phyloP scores from a whole-genome alignment of 2,329 filamentous ascomycete genomes.

The Fusarium sp. region DNA sequence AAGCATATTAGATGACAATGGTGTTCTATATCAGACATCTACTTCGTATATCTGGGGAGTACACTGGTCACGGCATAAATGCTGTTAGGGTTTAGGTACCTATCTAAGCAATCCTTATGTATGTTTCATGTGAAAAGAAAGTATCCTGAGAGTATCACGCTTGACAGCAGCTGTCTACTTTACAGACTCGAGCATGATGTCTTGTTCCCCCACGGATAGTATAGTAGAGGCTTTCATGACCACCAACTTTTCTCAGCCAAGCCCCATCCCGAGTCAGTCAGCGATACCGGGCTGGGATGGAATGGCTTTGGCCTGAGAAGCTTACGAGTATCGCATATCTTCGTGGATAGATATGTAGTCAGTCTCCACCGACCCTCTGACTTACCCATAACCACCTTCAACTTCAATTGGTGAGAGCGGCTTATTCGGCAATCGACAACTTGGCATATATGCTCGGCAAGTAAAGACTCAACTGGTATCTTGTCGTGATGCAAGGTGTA shows the following conservation, averaged over 20 bases:
- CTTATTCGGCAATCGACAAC: constrained; percentile 30
- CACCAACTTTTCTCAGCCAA: constrained; percentile 7
- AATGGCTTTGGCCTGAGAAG: neutral
- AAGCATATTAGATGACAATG: neutral
- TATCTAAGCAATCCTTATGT: neutral
- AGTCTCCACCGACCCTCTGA: constrained; percentile 23
- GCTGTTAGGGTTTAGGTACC: neutral
- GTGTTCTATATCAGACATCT: neutral
- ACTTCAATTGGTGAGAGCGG: constrained; percentile 32
- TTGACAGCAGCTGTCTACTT: neutral
- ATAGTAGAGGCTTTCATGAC: neutral
- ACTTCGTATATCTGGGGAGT: neutral
- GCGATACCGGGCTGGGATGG: neutral
- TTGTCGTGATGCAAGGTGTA: constrained; percentile 24
- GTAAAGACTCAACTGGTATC: constrained; percentile 7
- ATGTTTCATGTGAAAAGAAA: neutral
- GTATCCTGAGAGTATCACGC: neutral
- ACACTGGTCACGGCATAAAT: neutral
- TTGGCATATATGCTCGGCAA: constrained; percentile 28
- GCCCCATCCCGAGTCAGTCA: constrained; percentile 7
- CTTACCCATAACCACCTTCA: constrained; percentile 15
- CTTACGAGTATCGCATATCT: constrained; percentile 17
- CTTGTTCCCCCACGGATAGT: neutral
- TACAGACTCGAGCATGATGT: neutral
- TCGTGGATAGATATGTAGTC: constrained; percentile 4